Evolutionary conservation across 129 eudicot genomes (phyloP).

Genomic region (Flaveria sonorensis): DNA sequence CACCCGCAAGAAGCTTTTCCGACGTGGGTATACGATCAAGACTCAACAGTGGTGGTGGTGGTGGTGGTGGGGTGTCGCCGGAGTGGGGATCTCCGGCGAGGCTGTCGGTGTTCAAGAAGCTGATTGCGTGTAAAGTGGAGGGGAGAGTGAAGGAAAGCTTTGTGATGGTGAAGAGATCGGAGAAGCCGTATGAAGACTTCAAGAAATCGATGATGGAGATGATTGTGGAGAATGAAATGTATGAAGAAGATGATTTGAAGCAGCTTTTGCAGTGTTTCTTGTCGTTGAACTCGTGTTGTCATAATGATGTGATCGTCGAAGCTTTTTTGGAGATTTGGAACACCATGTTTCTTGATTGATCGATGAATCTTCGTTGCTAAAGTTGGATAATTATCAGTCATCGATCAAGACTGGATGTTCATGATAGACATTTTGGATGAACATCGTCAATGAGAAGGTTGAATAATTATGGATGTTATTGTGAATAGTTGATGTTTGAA

Average conservation of each 20-base stretch:
- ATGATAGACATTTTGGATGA: too few relatives aligned
- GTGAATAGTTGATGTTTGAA: not conserved
- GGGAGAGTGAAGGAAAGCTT: conserved; percentile 71
- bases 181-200: conserved; percentile 74
- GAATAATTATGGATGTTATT: too few relatives aligned
- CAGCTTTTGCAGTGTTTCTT: conserved; percentile 64
- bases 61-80: not conserved
- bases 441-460: not conserved
- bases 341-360: conserved; percentile 36
- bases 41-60: not conserved
- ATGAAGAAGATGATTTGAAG: conserved; percentile 56
- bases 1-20: conserved; percentile 45
- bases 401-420: too few relatives aligned
- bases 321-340: conserved; percentile 66
- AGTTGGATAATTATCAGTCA: not conserved
- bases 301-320: conserved; percentile 55
- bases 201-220: conserved; percentile 76
- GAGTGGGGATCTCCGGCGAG: conserved; percentile 24
- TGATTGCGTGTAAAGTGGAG: conserved; percentile 22
- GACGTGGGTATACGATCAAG: conserved; percentile 22
- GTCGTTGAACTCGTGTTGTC: conserved; percentile 52
- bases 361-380: not conserved
- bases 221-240: conserved; percentile 69
- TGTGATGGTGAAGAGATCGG: conserved; percentile 75
- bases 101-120: conserved; percentile 20